Conservation (phyloP, 805 yeast genomes). For the Wickerhamomyces subpelliculosus region DNA sequence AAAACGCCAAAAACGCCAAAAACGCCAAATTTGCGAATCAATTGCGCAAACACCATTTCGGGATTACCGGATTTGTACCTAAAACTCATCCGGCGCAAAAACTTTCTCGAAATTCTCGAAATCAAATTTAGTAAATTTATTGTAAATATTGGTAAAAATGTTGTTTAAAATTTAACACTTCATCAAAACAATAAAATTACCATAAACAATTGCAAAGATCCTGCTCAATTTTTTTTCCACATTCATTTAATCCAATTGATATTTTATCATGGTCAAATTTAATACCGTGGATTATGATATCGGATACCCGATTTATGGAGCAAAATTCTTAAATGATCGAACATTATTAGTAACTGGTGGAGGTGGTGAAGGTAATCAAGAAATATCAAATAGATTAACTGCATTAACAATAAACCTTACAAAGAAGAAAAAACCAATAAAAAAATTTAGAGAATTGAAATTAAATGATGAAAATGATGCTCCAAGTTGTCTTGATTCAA, state of each 20-base stretch:
- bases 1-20: too few species aligned
- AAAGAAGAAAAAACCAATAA: constrained; percentile 41
- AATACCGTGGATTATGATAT: constrained; percentile 18
- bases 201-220: too few species aligned
- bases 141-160: too few species aligned
- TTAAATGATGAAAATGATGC: constrained; percentile 68
- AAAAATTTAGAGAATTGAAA: constrained; percentile 62
- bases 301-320: constrained; percentile 79
- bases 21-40: too few species aligned
- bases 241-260: neutral
- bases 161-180: too few species aligned
- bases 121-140: too few species aligned
- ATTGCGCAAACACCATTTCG: neutral
- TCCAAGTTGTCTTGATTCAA: constrained; percentile 73
- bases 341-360: constrained; percentile 82
- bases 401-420: constrained; percentile 57
- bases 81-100: too few species aligned
- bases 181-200: too few species aligned
- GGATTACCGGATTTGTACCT: too few species aligned
- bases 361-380: constrained; percentile 80
- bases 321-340: constrained; percentile 58
- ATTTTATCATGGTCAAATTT: constrained; percentile 14
- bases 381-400: constrained; percentile 55
- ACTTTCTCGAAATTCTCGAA: neutral
- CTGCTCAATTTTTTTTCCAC: too few species aligned